Evolutionary conservation across 2,329 filamentous ascomycete genomes (phyloP).

Genomic region (Coniochaeta sp.): DNA sequence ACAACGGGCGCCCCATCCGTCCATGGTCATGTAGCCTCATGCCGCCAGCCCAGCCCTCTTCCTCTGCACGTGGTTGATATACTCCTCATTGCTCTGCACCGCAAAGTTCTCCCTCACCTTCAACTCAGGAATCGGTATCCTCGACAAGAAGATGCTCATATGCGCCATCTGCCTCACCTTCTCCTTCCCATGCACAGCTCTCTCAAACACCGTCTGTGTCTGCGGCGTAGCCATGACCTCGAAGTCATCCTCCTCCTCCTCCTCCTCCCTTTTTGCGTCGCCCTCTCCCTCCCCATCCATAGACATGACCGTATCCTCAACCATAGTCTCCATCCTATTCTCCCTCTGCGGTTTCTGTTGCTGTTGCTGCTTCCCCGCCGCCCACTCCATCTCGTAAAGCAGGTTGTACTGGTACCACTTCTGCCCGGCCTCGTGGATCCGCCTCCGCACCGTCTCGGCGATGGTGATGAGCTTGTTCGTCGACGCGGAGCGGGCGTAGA

Average conservation of each 20-base stretch:
- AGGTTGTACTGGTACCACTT: conserved; percentile 52
- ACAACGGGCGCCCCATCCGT: neutral
- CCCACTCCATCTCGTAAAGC: conserved; percentile 39
- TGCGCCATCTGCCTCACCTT: conserved; percentile 41
- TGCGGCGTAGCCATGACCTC: conserved; percentile 34
- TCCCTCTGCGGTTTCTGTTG: neutral
- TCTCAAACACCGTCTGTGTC: conserved; percentile 45
- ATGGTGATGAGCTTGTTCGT: conserved; percentile 62
- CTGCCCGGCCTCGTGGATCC: conserved; percentile 39
- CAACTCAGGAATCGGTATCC: conserved; percentile 46
- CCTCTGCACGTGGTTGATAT: conserved; percentile 17
- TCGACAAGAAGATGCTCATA: conserved; percentile 55
- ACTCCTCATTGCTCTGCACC: conserved; percentile 34
- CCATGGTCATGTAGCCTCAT: neutral
- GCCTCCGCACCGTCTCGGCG: conserved; percentile 56
- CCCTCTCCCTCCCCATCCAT: conserved; percentile 13
- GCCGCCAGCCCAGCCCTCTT: conserved; percentile 13
- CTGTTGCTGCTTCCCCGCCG: neutral
- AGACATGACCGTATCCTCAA: conserved; percentile 36
- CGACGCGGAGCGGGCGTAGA: conserved; percentile 43
- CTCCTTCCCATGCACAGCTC: conserved; percentile 36
- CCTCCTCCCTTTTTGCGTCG: conserved; percentile 12
- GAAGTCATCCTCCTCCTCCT: conserved; percentile 39
- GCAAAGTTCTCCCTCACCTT: conserved; percentile 39
- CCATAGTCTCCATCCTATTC: conserved; percentile 20